Evolutionary conservation across 768 basidiomycete genomes (phyloP).

Genomic region (Trametes elegans): DNA sequence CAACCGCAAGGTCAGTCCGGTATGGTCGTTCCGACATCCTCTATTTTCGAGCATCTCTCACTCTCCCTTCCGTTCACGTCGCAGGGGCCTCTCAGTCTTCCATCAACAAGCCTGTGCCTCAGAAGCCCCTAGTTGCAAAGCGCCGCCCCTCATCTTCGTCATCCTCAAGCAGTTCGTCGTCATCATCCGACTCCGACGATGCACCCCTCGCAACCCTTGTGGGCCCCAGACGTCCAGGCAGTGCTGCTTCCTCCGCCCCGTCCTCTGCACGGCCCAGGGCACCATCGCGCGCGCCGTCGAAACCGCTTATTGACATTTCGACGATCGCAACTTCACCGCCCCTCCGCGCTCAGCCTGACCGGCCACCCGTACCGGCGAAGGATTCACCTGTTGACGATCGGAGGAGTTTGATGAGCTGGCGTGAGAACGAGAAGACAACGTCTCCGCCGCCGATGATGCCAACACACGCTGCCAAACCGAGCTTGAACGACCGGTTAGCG

Average conservation of each 20-base stretch:
- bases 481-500: constrained; percentile 27
- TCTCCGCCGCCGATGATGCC: constrained; percentile 13
- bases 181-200: constrained; percentile 51
- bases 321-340: constrained; percentile 19
- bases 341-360: constrained; percentile 9
- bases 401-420: constrained; percentile 4
- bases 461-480: constrained; percentile 24
- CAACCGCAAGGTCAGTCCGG: constrained; percentile 8
- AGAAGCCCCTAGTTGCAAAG: background rate
- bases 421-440: constrained; percentile 12
- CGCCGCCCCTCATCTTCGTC: constrained; percentile 14
- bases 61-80: background rate
- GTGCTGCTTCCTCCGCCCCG: constrained; percentile 42
- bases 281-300: constrained; percentile 33
- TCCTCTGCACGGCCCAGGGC: constrained; percentile 25
- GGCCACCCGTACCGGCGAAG: constrained; percentile 16
- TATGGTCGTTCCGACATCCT: background rate
- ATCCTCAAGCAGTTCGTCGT: constrained; percentile 27
- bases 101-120: background rate
- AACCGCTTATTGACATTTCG: constrained; percentile 43
- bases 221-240: constrained; percentile 64
- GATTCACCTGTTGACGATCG: constrained; percentile 11
- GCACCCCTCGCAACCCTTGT: constrained; percentile 64
- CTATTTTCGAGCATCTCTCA: background rate
- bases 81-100: background rate